Percentiles rank a stretch among this genome's conserved stretches.
phyloP scores from a whole-genome alignment of 495 filamentous ascomycete genomes.

The Talaromyces nanjingensis region DNA sequence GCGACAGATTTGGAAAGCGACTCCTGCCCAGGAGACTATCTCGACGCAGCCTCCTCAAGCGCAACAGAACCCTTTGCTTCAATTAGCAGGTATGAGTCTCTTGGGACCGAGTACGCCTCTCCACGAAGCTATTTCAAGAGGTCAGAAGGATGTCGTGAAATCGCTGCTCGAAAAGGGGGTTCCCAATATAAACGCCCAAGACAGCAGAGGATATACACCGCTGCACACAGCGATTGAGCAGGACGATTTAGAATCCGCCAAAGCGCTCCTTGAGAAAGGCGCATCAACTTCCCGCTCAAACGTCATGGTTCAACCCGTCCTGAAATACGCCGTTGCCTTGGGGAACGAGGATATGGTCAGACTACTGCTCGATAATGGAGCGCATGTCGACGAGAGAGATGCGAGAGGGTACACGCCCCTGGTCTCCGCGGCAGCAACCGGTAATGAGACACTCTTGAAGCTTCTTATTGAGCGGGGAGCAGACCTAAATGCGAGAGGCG shows the following conservation, averaged over 20 bases:
- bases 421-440: slow-evolving; percentile 17
- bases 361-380: slow-evolving; percentile 13
- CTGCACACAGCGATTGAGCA: not conserved
- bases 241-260: not conserved
- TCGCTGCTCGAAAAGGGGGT: not conserved
- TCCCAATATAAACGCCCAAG: not conserved
- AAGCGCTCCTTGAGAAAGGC: not conserved
- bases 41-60: not conserved
- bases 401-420: slow-evolving; percentile 14
- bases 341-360: slow-evolving; percentile 15
- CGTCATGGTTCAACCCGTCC: not conserved
- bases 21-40: slow-evolving; percentile 3
- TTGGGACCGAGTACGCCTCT: slow-evolving; percentile 7
- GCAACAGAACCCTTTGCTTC: slow-evolving; percentile 1
- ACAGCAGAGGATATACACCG: not conserved
- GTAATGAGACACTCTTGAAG: slow-evolving; percentile 16
- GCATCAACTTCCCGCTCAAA: not conserved
- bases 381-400: slow-evolving; percentile 7
- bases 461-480: slow-evolving; percentile 13
- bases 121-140: not conserved
- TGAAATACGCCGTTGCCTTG: slow-evolving; percentile 15
- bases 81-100: not conserved
- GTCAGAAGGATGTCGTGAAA: slow-evolving; percentile 1
- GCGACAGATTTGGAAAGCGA: slow-evolving; percentile 2
- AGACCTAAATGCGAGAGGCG: slow-evolving; percentile 17